Percentiles rank a stretch among this genome's conserved stretches.
Evolutionary conservation across 2,329 filamentous ascomycete genomes (phyloP).

Genomic region (Calycina marina): DNA sequence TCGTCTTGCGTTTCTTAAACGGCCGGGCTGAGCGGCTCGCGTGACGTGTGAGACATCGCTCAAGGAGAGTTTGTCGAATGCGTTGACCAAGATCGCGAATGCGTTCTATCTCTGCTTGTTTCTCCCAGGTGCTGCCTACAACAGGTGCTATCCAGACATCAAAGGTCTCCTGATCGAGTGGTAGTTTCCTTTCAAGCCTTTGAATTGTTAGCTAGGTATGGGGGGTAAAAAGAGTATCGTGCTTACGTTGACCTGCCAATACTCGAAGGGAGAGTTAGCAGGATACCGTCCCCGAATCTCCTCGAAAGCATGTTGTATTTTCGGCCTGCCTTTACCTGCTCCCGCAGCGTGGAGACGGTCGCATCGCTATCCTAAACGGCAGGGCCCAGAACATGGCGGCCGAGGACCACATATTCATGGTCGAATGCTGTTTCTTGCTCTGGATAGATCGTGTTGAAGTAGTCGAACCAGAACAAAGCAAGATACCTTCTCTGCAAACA

Average conservation of each 20-base stretch:
- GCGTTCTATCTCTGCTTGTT: conserved; percentile 4
- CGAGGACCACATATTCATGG: conserved; percentile 6
- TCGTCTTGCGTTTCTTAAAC: conserved; percentile 3
- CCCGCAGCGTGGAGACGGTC: conserved; percentile 5
- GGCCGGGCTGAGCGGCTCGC: conserved; percentile 3
- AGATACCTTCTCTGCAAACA: conserved; percentile 7
- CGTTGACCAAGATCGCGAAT: conserved; percentile 3
- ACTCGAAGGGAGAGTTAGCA: conserved; percentile 4
- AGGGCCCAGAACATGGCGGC: conserved; percentile 4
- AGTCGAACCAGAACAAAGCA: conserved; percentile 8
- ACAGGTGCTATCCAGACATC: conserved; percentile 4
- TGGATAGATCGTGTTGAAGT: conserved; percentile 5
- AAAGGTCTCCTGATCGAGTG: conserved; percentile 5
- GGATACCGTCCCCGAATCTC: conserved; percentile 7
- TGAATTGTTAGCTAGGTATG: conserved; percentile 4
- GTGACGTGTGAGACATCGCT: conserved; percentile 4
- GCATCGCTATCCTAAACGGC: conserved; percentile 2
- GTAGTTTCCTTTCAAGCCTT: conserved; percentile 5
- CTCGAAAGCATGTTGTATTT: conserved; percentile 6
- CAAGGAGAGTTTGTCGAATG: conserved; percentile 5
- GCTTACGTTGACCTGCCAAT: conserved; percentile 7
- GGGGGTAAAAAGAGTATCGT: conserved; percentile 5
- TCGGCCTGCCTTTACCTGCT: conserved; percentile 6
- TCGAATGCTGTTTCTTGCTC: conserved; percentile 6
- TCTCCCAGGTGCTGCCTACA: conserved; percentile 4